Conservation (phyloP, 495 filamentous ascomycete genomes). For the Penicillium psychrofluorescens region DNA sequence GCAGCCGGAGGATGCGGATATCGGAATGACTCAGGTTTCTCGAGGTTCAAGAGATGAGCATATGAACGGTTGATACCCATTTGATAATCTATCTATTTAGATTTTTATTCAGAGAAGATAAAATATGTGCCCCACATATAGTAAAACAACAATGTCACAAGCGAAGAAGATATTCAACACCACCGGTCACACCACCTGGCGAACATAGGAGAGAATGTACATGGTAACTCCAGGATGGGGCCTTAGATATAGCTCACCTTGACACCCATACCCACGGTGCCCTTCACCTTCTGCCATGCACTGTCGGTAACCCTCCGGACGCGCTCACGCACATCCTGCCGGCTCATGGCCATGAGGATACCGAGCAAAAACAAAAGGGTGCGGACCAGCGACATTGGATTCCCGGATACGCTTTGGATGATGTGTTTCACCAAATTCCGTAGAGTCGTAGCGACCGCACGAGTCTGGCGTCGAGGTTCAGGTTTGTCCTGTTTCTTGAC, state of each 20-base stretch:
- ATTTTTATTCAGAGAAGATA: neutral
- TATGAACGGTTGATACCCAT: slow-evolving; percentile 3
- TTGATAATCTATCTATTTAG: neutral
- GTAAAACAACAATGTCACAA: slow-evolving; percentile 10
- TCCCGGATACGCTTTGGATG: slow-evolving; percentile 54
- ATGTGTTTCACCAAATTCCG: slow-evolving; percentile 57
- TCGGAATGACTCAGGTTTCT: slow-evolving; percentile 5
- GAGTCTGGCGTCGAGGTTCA: slow-evolving; percentile 23
- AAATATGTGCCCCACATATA: neutral
- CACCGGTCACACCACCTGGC: neutral
- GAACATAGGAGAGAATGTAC: slow-evolving; percentile 13
- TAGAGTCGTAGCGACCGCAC: slow-evolving; percentile 39
- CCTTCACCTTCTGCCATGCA: slow-evolving; percentile 76
- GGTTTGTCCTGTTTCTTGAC: slow-evolving; percentile 33
- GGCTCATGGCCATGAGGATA: slow-evolving; percentile 67
- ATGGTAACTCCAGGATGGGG: slow-evolving; percentile 8
- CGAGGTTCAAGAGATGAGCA: neutral
- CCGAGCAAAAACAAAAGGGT: slow-evolving; percentile 77
- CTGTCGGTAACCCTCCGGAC: slow-evolving; percentile 56
- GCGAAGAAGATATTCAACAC: slow-evolving; percentile 14
- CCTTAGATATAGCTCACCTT: slow-evolving; percentile 91
- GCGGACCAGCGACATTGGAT: slow-evolving; percentile 67
- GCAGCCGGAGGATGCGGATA: neutral
- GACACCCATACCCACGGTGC: slow-evolving; percentile 91
- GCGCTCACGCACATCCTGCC: slow-evolving; percentile 67